A percentile compares a stretch with the other conserved stretches of the same genome.
These are phyloP conservation scores for Trichosporon inkin DNA, from an alignment of 1,284 basidiomycete species.

Conservation along the genomic window DNA sequence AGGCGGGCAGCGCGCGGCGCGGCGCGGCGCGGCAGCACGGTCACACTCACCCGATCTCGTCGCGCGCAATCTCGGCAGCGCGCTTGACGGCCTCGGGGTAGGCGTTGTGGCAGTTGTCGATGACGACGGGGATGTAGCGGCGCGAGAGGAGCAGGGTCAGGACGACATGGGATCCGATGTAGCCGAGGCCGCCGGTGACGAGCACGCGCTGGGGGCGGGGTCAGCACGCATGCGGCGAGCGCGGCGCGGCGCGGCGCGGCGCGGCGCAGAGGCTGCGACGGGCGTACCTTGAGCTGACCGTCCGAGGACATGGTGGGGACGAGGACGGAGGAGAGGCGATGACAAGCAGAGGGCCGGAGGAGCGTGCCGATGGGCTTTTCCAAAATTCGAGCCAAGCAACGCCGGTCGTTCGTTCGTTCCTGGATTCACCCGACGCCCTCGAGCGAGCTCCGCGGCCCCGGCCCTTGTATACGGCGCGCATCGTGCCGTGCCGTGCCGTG, in stretches of 20 bases:
- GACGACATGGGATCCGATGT: slow-evolving; percentile 82
- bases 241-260: no score
- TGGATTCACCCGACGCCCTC: no score
- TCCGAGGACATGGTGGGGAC: slow-evolving; percentile 12
- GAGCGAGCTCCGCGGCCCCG: no score
- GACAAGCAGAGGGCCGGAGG: neutral
- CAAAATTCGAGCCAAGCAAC: no score
- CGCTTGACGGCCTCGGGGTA: slow-evolving; percentile 67
- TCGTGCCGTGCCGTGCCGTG: no score
- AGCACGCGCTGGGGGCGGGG: slow-evolving; percentile 37
- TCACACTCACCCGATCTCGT: slow-evolving; percentile 51
- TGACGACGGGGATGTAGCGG: slow-evolving; percentile 83
- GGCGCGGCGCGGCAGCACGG: slow-evolving; percentile 53
- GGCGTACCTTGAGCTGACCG: slow-evolving; percentile 17
- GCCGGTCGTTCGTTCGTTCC: no score
- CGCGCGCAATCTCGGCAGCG: slow-evolving; percentile 68
- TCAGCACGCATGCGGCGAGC: slow-evolving; percentile 15
- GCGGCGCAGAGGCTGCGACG: slow-evolving; percentile 35
- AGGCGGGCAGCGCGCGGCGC: slow-evolving; percentile 58
- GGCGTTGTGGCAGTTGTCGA: slow-evolving; percentile 92
- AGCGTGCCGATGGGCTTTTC: no score
- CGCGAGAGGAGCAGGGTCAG: slow-evolving; percentile 78
- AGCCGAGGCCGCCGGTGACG: slow-evolving; percentile 49
- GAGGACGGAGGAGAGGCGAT: neutral
- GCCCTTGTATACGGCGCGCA: no score